Evolutionary conservation across 1,284 basidiomycete species (phyloP), one percentile per base, ranked within the genome.

Genomic region (Exobasidium cylindrosporum): DNA sequence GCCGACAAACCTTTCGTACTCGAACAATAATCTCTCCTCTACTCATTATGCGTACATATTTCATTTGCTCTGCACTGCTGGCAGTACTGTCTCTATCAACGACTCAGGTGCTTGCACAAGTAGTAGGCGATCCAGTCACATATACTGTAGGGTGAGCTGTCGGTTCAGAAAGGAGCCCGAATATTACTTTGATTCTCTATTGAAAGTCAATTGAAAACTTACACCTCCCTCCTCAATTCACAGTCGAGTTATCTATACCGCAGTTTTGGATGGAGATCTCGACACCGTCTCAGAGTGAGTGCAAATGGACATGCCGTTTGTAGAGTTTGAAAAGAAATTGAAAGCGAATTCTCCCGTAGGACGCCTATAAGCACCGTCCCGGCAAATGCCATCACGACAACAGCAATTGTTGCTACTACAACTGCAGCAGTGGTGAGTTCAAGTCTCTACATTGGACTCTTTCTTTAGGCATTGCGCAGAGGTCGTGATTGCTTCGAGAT

Each of bases 181-280:
- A n/a, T n/a, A n/a, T n/a, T n/a, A n/a, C n/a, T n/a, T n/a, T n/a
- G n/a, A n/a, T n/a, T n/a, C n/a, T n/a, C n/a, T n/a, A n/a, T n/a
- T n/a, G n/a, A n/a, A n/a, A n/a, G n/a, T n/a, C n/a, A n/a, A n/a
- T n/a, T n/a, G n/a, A n/a, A n/a, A n/a, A n/a, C n/a, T n/a, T n/a
- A n/a, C n/a, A n/a, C n/a, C n/a, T n/a, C n/a, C n/a, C n/a, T n/a
- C 17, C 35, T 40, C 17, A 17, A 10, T 17, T 40, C 17, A 17
- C 35, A 40, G 47, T 23, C 21, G 47, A 6, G 47, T 50, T 13
- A 28, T 50, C 14, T 50, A 50, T 24, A 50, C 47, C 4, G 47
- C 5, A 13, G 47, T 50, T 13, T 24, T 50, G 17, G 47, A 50
- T 50, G n/a, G n/a, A 6, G 47, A 50, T 50, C 47, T 50, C 47